phyloP scores from a whole-genome alignment of 2,329 filamentous ascomycete species.

The Aspergillus ochraceoroseus region DNA sequence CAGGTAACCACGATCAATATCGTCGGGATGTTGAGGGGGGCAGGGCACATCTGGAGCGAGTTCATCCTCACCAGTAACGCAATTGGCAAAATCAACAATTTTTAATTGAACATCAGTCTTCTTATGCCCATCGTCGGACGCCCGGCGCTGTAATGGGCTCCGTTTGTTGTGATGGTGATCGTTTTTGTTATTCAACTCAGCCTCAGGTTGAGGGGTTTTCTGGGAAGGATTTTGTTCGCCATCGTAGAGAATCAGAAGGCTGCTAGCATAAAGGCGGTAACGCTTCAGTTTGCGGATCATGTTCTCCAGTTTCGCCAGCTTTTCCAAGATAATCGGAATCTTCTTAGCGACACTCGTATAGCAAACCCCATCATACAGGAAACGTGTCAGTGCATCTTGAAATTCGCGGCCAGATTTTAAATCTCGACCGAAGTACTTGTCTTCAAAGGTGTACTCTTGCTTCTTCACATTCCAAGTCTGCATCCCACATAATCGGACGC shows the following conservation, averaged over 20 bases:
- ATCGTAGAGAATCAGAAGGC: slow-evolving; percentile 92
- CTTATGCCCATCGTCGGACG: slow-evolving; percentile 36
- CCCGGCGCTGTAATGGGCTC: slow-evolving; percentile 34
- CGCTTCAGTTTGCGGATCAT: slow-evolving; percentile 75
- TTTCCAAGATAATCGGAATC: slow-evolving; percentile 80
- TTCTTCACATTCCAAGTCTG: slow-evolving; percentile 89
- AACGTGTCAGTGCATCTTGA: slow-evolving; percentile 78
- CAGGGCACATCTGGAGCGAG: slow-evolving; percentile 58
- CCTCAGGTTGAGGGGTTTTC: slow-evolving; percentile 21
- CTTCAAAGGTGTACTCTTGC: slow-evolving; percentile 86
- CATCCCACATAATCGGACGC: slow-evolving; percentile 89
- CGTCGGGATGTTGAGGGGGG: slow-evolving; percentile 72
- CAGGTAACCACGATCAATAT: slow-evolving; percentile 83
- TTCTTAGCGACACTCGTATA: slow-evolving; percentile 74
- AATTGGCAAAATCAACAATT: slow-evolving; percentile 98
- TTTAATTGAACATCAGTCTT: slow-evolving; percentile 65
- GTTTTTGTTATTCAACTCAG: slow-evolving; percentile 8
- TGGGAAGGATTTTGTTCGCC: slow-evolving; percentile 51
- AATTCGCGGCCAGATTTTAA: slow-evolving; percentile 85
- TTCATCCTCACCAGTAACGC: slow-evolving; percentile 77
- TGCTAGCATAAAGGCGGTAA: slow-evolving; percentile 93
- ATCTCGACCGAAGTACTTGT: slow-evolving; percentile 93
- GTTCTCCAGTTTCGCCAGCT: slow-evolving; percentile 73
- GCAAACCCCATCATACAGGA: slow-evolving; percentile 84
- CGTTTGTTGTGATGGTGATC: slow-evolving; percentile 23